Evolutionary conservation across 139 green algal species (phyloP).

Genomic region (Gonium pectorale): DNA sequence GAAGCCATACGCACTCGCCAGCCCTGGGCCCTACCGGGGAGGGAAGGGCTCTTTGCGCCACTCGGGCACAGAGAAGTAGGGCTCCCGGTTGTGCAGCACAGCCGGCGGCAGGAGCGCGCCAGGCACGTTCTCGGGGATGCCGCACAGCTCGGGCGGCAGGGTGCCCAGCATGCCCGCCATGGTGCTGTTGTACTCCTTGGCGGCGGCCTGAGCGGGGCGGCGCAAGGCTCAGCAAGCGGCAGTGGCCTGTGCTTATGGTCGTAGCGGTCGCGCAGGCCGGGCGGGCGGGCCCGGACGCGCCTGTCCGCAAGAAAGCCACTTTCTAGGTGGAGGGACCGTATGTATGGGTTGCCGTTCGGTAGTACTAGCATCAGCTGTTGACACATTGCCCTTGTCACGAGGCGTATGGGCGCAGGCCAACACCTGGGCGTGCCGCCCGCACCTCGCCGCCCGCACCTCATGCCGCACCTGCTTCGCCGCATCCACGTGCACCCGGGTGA

Average conservation of each 20-base stretch:
- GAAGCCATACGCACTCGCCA: not conserved
- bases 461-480: not conserved
- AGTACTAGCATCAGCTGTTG: too few relatives aligned
- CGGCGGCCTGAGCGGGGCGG: not conserved
- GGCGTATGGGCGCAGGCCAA: too few relatives aligned
- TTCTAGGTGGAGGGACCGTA: too few relatives aligned
- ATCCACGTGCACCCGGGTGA: constrained; percentile 8
- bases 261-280: too few relatives aligned
- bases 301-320: too few relatives aligned
- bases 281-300: too few relatives aligned
- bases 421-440: not conserved
- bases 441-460: too few relatives aligned
- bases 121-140: constrained; percentile 33
- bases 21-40: not conserved
- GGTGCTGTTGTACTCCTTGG: not conserved
- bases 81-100: constrained; percentile 34
- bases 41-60: constrained; percentile 38
- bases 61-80: constrained; percentile 1
- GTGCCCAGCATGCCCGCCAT: not conserved
- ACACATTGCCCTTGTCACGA: too few relatives aligned
- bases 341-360: too few relatives aligned
- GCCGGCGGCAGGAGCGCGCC: not conserved
- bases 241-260: too few relatives aligned
- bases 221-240: not conserved
- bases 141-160: constrained; percentile 35